Base-by-base conservation (phyloP, 805 yeast species). In the Blastobotrys peoriensis region DNA sequence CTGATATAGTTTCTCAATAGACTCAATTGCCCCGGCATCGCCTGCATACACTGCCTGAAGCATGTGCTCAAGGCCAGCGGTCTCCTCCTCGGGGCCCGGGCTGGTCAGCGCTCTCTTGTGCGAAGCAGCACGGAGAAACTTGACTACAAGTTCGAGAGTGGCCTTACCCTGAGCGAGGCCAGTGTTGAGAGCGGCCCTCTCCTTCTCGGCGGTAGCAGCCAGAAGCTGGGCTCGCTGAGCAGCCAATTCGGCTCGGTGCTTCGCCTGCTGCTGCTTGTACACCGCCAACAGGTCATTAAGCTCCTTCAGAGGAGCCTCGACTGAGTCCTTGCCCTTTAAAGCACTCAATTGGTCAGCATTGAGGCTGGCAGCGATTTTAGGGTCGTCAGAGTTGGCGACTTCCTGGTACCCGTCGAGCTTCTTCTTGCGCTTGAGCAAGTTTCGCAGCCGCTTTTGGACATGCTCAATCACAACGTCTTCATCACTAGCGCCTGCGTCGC, bases 281-380 rank as follows among this genome's bases (percentile, higher is more conserved):
- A 55, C 37, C 13, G 48, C 49, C 30, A 45, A 43, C 13, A 60
- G 45, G 10, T 64, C 68, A 21, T 45, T 52, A 36, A 64, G 53
- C 38, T 65, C 69, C 46, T 57, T 61, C 38, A 65, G 54, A 9
- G 69, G 68, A 3, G 56, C 60, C 33, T 58, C 58, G 18, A 65
- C 69, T 13, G 57, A 48, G 23, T 62, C 66, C 45, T 57, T 58
- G 25, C 49, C 47, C 27, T 50, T 51, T 37, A 65, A 47, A 5
- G 69, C 68, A 4, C 58, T 56, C 33, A 58, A 28, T 49, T 65
- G 69, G 41, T 64, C 69, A 9, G 58, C 56, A 43, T 65, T 63
- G 35, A 65, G 57, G 27, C 36, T 9, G 25, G 30, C 45, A 15
- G 13, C 15, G 23, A 36, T 48, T 33, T 49, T 50, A 3, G 39